Evolutionary conservation across 371 early-diverging fungal genomes (phyloP).

Genomic region (Choanephora cucurbitarum): DNA sequence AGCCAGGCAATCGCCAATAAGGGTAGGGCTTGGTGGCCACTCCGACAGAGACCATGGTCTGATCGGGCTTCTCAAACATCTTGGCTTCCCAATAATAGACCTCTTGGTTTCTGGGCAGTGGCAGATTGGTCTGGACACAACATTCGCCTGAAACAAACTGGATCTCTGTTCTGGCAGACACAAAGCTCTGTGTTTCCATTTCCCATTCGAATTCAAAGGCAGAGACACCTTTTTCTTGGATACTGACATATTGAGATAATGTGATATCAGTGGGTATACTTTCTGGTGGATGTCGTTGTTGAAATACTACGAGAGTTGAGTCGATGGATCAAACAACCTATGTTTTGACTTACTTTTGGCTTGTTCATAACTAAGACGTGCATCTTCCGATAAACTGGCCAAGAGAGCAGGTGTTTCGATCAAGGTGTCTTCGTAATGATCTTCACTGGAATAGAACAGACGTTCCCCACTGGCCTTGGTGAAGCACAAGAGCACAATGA

Average conservation of each 20-base stretch:
- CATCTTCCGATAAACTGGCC: conserved; percentile 45
- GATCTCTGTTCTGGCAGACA: conserved; percentile 77
- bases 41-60: conserved; percentile 66
- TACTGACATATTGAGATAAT: conserved; percentile 63
- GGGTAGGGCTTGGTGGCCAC: conserved; percentile 74
- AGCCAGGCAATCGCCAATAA: conserved; percentile 66
- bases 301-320: conserved; percentile 32
- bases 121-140: conserved; percentile 81
- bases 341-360: conserved; percentile 42
- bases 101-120: conserved; percentile 77
- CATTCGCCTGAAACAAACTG: conserved; percentile 70
- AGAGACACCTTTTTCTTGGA: conserved; percentile 83
- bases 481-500: conserved; percentile 46
- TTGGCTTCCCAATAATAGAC: conserved; percentile 80
- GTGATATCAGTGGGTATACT: conserved; percentile 72
- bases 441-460: conserved; percentile 38
- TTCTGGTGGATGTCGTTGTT: conserved; percentile 62
- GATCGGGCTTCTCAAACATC: conserved; percentile 62
- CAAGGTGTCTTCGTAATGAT: conserved; percentile 27
- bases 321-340: no score
- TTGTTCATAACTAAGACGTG: conserved; percentile 51
- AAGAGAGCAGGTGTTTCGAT: conserved; percentile 45
- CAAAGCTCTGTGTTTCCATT: conserved; percentile 62
- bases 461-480: conserved; percentile 44
- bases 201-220: conserved; percentile 85